Percentiles rank a stretch among this genome's conserved stretches.
phyloP scores from a whole-genome alignment of 208 protist genomes.

The Wallacemonas collosoma region DNA sequence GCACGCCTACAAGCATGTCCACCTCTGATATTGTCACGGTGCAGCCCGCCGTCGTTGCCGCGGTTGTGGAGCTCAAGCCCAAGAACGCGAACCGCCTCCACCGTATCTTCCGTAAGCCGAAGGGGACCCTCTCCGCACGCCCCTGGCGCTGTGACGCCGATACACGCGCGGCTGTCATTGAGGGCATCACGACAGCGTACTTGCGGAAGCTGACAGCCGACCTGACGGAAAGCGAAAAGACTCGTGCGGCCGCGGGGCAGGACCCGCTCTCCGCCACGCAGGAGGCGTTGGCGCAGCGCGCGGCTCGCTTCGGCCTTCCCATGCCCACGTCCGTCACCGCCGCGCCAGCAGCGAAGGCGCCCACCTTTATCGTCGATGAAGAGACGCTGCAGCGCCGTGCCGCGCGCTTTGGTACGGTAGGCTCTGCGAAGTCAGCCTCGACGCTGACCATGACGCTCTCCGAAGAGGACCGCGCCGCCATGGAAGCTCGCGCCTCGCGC shows the following conservation, averaged over 20 bases:
- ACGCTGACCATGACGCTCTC: slow-evolving; percentile 29
- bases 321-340: slow-evolving; percentile 24
- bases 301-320: slow-evolving; percentile 72
- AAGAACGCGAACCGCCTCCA: slow-evolving; percentile 85
- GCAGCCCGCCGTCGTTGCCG: slow-evolving; percentile 12
- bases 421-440: neutral
- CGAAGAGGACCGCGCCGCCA: slow-evolving; percentile 41
- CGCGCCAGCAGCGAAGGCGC: slow-evolving; percentile 25
- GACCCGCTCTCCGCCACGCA: slow-evolving; percentile 63
- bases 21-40: slow-evolving; percentile 7
- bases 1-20: neutral
- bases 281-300: slow-evolving; percentile 66
- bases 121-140: slow-evolving; percentile 55
- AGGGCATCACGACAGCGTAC: slow-evolving; percentile 44
- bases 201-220: slow-evolving; percentile 42
- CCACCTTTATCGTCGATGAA: slow-evolving; percentile 50
- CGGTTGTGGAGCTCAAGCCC: slow-evolving; percentile 35
- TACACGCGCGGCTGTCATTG: neutral
- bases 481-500: slow-evolving; percentile 47
- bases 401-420: slow-evolving; percentile 46
- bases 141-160: slow-evolving; percentile 43
- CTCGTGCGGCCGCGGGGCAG: slow-evolving; percentile 48
- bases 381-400: slow-evolving; percentile 62
- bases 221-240: slow-evolving; percentile 61
- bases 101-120: slow-evolving; percentile 85